Evolutionary conservation across 2,329 filamentous ascomycete genomes (phyloP).

Genomic region (Penicillium sp.): DNA sequence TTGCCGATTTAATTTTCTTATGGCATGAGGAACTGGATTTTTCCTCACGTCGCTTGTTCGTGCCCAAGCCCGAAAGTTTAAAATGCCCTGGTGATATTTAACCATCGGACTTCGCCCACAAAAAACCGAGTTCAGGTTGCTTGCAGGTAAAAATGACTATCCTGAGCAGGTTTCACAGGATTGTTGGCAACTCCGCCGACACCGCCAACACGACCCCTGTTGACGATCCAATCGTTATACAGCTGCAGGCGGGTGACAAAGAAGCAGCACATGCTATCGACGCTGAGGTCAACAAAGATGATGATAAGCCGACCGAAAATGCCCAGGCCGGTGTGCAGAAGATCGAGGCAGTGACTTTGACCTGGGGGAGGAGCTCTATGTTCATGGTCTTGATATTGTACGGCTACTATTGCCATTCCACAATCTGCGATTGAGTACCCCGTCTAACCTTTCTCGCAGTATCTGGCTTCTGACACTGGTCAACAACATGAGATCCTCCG

Average conservation of each 20-base stretch:
- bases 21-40: too few relatives aligned
- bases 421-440: neutral
- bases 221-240: neutral
- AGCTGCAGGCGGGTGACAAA: conserved; percentile 3
- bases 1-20: too few relatives aligned
- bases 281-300: neutral
- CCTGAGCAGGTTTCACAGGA: neutral
- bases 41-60: too few relatives aligned
- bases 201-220: neutral
- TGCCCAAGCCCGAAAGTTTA: neutral
- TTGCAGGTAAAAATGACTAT: neutral
- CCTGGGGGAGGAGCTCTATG: conserved; percentile 2
- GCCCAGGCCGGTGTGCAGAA: conserved; percentile 5
- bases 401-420: neutral
- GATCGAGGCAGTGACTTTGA: conserved; percentile 5
- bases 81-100: neutral
- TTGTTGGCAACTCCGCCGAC: conserved; percentile 2
- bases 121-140: too few relatives aligned
- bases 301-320: conserved; percentile 1
- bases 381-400: conserved; percentile 4
- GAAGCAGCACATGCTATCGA: conserved; percentile 1
- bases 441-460: conserved; percentile 19
- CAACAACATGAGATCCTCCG: conserved; percentile 40
- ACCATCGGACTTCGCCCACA: too few relatives aligned
- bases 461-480: conserved; percentile 45